Percentiles rank a stretch among this genome's conserved stretches.
These are phyloP conservation scores for Citeromyces hawaiiensis DNA, from an alignment of 1,139 yeast species.

Conservation along the genomic window DNA sequence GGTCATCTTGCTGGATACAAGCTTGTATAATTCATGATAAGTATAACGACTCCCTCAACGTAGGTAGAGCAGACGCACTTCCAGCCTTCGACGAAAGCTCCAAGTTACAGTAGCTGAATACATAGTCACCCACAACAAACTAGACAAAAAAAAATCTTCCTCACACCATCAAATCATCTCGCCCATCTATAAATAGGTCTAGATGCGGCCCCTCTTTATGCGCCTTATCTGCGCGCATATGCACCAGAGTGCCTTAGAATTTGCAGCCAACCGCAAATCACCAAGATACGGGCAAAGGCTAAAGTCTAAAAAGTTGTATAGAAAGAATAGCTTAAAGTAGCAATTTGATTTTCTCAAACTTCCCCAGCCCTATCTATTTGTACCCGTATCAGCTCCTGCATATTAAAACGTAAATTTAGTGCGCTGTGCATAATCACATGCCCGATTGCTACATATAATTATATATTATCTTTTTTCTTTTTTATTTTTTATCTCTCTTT, in stretches of 20 bases:
- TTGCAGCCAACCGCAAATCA: background rate
- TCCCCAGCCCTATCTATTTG: background rate
- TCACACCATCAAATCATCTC: too few species aligned
- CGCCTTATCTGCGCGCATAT: background rate
- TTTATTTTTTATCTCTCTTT: background rate
- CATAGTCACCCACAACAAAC: too few species aligned
- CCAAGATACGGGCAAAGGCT: background rate
- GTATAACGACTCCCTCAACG: too few species aligned
- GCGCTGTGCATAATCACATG: background rate
- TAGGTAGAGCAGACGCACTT: too few species aligned
- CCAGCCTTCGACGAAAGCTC: too few species aligned
- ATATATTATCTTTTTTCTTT: too few species aligned
- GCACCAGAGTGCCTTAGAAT: background rate
- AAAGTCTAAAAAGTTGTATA: too few species aligned
- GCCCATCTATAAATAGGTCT: background rate
- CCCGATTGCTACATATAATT: background rate
- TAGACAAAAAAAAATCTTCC: too few species aligned
- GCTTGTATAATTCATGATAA: too few species aligned
- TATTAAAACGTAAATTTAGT: background rate
- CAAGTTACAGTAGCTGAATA: too few species aligned
- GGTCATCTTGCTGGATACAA: too few species aligned
- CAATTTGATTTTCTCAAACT: background rate
- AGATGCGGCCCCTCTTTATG: background rate
- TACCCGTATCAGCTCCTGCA: background rate
- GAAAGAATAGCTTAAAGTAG: background rate